Percentiles rank a stretch among this genome's conserved stretches.
Evolutionary conservation across 371 early-diverging fungal species (phyloP).

Genomic region (Syncephalastrum racemosum): DNA sequence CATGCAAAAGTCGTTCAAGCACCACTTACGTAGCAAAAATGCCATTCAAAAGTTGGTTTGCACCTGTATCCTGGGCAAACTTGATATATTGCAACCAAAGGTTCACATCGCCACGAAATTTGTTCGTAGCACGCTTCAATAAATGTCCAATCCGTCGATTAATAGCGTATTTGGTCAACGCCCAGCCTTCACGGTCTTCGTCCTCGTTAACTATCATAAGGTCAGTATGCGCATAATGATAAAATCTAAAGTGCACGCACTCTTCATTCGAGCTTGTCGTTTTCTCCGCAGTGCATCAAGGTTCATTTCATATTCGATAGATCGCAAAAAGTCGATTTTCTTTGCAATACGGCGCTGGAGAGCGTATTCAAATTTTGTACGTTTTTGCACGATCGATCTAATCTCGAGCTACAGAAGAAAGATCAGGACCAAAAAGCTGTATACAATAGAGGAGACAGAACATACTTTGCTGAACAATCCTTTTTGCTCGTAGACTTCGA

Average conservation of each 20-base stretch:
- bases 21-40: slow-evolving; percentile 65
- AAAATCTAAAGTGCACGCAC: slow-evolving; percentile 8
- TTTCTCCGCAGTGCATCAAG: slow-evolving; percentile 83
- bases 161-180: slow-evolving; percentile 66
- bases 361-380: slow-evolving; percentile 87
- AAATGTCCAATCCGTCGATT: slow-evolving; percentile 71
- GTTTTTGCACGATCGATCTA: slow-evolving; percentile 83
- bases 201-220: slow-evolving; percentile 3
- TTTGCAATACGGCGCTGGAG: slow-evolving; percentile 74
- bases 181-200: slow-evolving; percentile 18
- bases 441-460: background rate
- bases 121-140: slow-evolving; percentile 77
- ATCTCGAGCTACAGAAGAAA: slow-evolving; percentile 68
- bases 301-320: slow-evolving; percentile 93
- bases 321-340: slow-evolving; percentile 82
- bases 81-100: slow-evolving; percentile 94
- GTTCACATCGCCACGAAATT: slow-evolving; percentile 77
- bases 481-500: slow-evolving; percentile 82
- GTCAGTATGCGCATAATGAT: no score
- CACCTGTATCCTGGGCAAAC: slow-evolving; percentile 63
- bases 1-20: background rate
- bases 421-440: slow-evolving; percentile 1
- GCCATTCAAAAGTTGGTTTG: slow-evolving; percentile 68
- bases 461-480: slow-evolving; percentile 75
- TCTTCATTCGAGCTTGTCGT: slow-evolving; percentile 65